Percentiles rank a stretch among this genome's conserved stretches.
phyloP scores from a whole-genome alignment of 129 eudicot genomes.

The Centaurea solstitialis region DNA sequence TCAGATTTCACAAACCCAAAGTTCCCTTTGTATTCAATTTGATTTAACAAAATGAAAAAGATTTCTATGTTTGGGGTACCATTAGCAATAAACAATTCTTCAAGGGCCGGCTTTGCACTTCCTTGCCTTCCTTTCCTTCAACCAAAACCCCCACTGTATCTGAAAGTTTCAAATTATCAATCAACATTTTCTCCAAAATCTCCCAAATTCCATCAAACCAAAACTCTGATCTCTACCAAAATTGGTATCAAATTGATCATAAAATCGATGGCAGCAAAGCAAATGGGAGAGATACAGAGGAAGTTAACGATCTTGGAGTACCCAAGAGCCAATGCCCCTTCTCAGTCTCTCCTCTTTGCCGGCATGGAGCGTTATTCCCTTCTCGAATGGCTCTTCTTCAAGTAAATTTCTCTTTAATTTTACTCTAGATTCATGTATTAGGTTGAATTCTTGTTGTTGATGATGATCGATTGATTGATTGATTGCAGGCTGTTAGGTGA shows the following conservation, averaged over 20 bases:
- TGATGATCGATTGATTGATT: slow-evolving; percentile 13
- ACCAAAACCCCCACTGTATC: slow-evolving; percentile 22
- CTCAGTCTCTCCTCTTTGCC: slow-evolving; percentile 96
- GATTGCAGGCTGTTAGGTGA: slow-evolving; percentile 84
- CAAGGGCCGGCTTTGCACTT: neutral
- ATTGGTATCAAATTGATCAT: neutral
- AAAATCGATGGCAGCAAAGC: slow-evolving; percentile 80
- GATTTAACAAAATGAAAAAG: neutral
- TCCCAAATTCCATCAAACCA: slow-evolving; percentile 11
- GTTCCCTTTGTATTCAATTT: too few relatives aligned
- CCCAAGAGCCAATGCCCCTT: slow-evolving; percentile 90
- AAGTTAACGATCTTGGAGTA: slow-evolving; percentile 68
- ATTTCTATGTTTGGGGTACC: neutral
- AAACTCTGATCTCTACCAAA: neutral
- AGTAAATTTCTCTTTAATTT: slow-evolving; percentile 34
- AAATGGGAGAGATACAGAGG: slow-evolving; percentile 96
- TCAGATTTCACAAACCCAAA: neutral
- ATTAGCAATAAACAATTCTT: slow-evolving; percentile 1
- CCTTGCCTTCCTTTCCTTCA: neutral
- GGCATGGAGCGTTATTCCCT: slow-evolving; percentile 99
- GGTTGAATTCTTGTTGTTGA: neutral
- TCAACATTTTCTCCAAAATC: neutral
- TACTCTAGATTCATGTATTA: neutral
- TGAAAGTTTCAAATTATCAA: neutral
- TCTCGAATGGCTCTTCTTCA: slow-evolving; percentile 98